phyloP scores from a whole-genome alignment of 176 grass and related monocot genomes.

The Themeda triandra region DNA sequence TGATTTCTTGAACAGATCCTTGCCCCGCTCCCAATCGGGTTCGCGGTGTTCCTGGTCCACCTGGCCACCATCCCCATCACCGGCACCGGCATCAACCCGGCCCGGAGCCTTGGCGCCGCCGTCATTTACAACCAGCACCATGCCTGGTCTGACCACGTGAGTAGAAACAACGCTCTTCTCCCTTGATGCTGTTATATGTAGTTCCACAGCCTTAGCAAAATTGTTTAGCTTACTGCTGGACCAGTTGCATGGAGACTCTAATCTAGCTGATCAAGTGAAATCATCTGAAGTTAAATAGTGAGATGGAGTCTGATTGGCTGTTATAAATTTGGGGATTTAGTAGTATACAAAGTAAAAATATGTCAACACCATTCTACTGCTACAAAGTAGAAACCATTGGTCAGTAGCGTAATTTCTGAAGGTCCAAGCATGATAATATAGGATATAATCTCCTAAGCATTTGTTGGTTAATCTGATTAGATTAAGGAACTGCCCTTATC shows the following conservation, averaged over 20 bases:
- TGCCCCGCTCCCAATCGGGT: slow-evolving; percentile 87
- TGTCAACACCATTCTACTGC: neutral
- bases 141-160: slow-evolving; percentile 80
- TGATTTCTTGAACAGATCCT: slow-evolving; percentile 50
- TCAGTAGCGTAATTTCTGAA: neutral
- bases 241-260: neutral
- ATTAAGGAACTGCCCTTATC: neutral
- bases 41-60: slow-evolving; percentile 92
- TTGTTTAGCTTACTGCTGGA: neutral
- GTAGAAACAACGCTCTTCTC: neutral
- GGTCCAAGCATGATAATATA: neutral
- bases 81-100: slow-evolving; percentile 97
- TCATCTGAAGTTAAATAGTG: neutral
- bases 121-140: slow-evolving; percentile 71
- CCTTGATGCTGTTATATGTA: neutral
- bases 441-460: neutral
- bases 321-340: neutral
- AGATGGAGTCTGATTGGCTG: neutral
- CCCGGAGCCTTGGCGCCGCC: slow-evolving; percentile 82
- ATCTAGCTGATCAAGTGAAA: neutral
- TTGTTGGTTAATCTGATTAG: neutral
- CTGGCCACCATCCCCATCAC: slow-evolving; percentile 98
- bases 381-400: neutral
- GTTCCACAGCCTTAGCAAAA: neutral
- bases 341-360: neutral